phyloP scores from a whole-genome alignment of 2,329 filamentous ascomycete species.

The Ceratocystiopsis sp. region DNA sequence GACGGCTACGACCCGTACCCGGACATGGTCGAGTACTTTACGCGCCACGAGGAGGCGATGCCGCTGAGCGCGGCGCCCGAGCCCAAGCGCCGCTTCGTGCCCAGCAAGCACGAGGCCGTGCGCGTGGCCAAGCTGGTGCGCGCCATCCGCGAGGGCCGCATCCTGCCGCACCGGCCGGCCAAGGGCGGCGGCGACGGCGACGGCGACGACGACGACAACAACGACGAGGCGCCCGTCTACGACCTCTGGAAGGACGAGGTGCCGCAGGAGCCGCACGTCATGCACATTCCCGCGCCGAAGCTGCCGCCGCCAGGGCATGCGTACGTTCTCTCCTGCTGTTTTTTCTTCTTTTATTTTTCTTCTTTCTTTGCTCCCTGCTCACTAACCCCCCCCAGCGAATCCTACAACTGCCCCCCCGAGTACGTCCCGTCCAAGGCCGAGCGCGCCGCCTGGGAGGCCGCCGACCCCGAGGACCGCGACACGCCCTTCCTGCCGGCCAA shows the following conservation, averaged over 20 bases:
- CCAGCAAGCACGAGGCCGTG: constrained; percentile 94
- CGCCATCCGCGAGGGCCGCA: constrained; percentile 85
- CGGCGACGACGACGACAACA: constrained; percentile 48
- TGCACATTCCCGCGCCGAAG: constrained; percentile 93
- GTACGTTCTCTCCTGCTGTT: constrained; percentile 1
- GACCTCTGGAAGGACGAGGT: constrained; percentile 94
- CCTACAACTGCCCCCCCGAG: constrained; percentile 89
- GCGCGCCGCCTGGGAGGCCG: constrained; percentile 66
- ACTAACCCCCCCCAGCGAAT: constrained; percentile 31
- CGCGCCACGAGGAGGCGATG: constrained; percentile 80
- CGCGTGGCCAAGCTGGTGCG: constrained; percentile 93
- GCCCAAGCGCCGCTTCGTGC: constrained; percentile 86
- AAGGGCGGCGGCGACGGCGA: constrained; percentile 36
- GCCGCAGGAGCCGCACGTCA: constrained; percentile 64
- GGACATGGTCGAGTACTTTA: constrained; percentile 87
- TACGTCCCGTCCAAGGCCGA: constrained; percentile 81
- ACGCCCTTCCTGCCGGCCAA: constrained; percentile 74
- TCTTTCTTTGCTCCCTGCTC: background rate
- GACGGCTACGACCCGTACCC: constrained; percentile 90
- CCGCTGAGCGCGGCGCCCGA: constrained; percentile 87
- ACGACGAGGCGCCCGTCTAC: constrained; percentile 56
- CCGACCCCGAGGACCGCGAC: constrained; percentile 79
- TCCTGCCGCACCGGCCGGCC: constrained; percentile 72
- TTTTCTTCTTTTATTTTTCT: background rate
- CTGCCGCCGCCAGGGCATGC: constrained; percentile 78